These are phyloP conservation scores for Neofusicoccum ribis DNA, from an alignment of 2,329 filamentous ascomycete species.

Conservation along the genomic window DNA sequence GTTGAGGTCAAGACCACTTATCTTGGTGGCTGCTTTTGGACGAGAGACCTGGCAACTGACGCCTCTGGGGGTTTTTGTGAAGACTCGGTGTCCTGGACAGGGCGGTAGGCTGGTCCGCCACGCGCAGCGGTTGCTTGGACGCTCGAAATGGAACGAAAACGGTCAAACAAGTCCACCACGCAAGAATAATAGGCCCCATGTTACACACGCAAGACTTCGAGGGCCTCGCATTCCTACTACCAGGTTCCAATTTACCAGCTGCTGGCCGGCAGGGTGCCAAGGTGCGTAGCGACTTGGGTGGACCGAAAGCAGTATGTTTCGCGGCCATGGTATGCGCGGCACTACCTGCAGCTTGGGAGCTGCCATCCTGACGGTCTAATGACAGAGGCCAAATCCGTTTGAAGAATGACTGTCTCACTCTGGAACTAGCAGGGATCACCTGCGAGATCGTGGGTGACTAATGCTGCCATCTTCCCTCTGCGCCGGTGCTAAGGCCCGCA, in stretches of 20 bases:
- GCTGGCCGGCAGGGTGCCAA: constrained; percentile 15
- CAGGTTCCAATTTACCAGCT: constrained; percentile 20
- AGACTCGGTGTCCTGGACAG: constrained; percentile 8
- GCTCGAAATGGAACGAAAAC: constrained; percentile 21
- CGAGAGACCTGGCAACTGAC: constrained; percentile 18
- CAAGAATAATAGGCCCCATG: constrained; percentile 9
- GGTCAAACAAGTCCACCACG: constrained; percentile 15
- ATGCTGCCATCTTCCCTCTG: constrained; percentile 14
- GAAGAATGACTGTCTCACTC: constrained; percentile 21
- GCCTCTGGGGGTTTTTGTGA: constrained; percentile 18
- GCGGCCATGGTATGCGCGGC: constrained; percentile 22
- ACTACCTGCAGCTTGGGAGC: constrained; percentile 17
- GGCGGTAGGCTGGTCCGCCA: constrained; percentile 14
- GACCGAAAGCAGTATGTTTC: constrained; percentile 23
- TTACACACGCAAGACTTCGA: constrained; percentile 20
- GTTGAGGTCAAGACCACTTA: constrained; percentile 35
- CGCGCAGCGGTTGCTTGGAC: constrained; percentile 20
- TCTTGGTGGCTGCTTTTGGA: constrained; percentile 37
- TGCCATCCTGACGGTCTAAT: constrained; percentile 13
- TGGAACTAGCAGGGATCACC: constrained; percentile 20
- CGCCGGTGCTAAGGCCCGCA: constrained; percentile 14
- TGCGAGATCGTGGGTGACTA: constrained; percentile 20
- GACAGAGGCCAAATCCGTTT: constrained; percentile 20
- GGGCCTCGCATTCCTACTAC: constrained; percentile 18
- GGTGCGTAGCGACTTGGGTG: constrained; percentile 17